phyloP scores from a whole-genome alignment of 1,139 yeast species.

The Zygotorulaspora mrakii region DNA sequence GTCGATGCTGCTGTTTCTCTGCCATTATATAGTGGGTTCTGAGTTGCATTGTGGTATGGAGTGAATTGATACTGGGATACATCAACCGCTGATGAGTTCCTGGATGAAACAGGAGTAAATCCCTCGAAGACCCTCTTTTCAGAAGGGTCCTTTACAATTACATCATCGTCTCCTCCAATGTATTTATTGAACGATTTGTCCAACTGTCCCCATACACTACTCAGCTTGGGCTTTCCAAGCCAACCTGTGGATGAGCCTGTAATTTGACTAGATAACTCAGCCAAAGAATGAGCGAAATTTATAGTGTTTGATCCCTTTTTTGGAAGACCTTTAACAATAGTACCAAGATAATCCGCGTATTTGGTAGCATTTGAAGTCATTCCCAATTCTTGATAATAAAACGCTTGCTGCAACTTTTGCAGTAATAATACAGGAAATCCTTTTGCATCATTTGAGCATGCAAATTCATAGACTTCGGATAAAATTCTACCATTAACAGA shows the following conservation, averaged over 20 bases:
- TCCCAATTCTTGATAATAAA: constrained; percentile 31
- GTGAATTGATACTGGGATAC: constrained; percentile 25
- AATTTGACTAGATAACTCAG: constrained; percentile 27
- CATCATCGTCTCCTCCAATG: constrained; percentile 78
- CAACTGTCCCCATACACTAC: constrained; percentile 81
- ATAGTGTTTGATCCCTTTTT: constrained; percentile 24
- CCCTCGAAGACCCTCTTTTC: constrained; percentile 66
- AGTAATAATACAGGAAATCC: constrained; percentile 26
- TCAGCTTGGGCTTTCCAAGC: constrained; percentile 72
- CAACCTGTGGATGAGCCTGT: constrained; percentile 32
- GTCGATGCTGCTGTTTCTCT: constrained; percentile 6
- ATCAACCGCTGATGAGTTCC: constrained; percentile 33
- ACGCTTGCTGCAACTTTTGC: constrained; percentile 33
- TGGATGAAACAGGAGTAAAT: constrained; percentile 57
- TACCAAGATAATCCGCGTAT: constrained; percentile 28
- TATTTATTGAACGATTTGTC: constrained; percentile 78
- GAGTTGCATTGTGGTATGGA: constrained; percentile 17
- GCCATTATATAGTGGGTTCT: constrained; percentile 5
- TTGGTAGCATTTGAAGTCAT: constrained; percentile 30
- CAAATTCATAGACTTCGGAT: constrained; percentile 66
- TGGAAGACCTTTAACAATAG: constrained; percentile 23
- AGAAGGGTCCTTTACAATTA: constrained; percentile 19
- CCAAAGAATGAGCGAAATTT: constrained; percentile 24
- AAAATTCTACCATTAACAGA: constrained; percentile 29
- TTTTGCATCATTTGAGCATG: constrained; percentile 18